A percentile compares a stretch with the other conserved stretches of the same genome.
Evolutionary conservation across 345 rosid species (phyloP).

Genomic region (Gossypium herbaceum): DNA sequence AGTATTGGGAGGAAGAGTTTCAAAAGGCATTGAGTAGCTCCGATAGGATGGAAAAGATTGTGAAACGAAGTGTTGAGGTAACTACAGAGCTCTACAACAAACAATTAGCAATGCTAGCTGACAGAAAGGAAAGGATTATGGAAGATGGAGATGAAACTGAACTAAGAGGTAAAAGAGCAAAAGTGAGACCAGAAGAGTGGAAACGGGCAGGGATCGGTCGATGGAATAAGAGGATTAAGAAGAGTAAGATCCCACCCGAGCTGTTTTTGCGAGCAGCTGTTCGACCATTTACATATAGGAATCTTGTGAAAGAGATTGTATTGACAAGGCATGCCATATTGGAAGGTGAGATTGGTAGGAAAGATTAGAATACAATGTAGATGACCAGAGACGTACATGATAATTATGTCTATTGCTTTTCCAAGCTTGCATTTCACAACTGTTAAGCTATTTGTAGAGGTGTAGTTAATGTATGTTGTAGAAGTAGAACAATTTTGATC

Average conservation of each 20-base stretch:
- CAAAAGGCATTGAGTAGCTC: constrained; percentile 54
- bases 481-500: neutral
- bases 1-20: constrained; percentile 71
- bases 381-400: neutral
- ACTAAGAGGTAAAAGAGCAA: constrained; percentile 63
- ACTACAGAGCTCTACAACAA: constrained; percentile 45
- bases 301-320: constrained; percentile 93
- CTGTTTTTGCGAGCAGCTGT: constrained; percentile 78
- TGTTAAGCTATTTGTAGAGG: neutral
- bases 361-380: constrained; percentile 22
- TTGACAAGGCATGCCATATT: constrained; percentile 88
- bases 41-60: constrained; percentile 77
- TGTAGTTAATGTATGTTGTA: neutral
- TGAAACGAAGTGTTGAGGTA: constrained; percentile 49
- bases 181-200: constrained; percentile 81
- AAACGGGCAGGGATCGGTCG: constrained; percentile 62
- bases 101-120: constrained; percentile 45
- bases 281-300: constrained; percentile 81
- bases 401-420: neutral
- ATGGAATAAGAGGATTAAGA: constrained; percentile 71
- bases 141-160: constrained; percentile 65
- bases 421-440: neutral
- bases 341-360: constrained; percentile 76
- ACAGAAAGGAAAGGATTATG: constrained; percentile 17
- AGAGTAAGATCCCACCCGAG: constrained; percentile 79